These are phyloP conservation scores for Eutrema yunnanense DNA, from an alignment of 345 rosid species.

Conservation along the genomic window DNA sequence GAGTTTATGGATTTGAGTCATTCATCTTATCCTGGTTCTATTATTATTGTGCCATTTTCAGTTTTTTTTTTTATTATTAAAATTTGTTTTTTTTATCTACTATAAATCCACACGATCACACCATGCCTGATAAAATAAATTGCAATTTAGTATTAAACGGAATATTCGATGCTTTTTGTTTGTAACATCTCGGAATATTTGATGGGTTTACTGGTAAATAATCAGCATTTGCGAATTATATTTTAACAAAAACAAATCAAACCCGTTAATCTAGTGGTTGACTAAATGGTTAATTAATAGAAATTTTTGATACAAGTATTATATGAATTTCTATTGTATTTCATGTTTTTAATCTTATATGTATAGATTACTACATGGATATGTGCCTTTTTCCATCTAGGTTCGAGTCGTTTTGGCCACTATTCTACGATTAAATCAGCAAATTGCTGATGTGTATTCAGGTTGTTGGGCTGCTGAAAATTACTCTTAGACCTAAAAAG, in stretches of 20 bases:
- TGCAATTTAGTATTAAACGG: background rate
- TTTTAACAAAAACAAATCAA: no score
- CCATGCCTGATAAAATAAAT: background rate
- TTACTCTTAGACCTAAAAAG: no score
- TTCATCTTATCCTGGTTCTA: slow-evolving; percentile 2
- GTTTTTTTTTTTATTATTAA: background rate
- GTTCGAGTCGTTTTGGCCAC: no score
- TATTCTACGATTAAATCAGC: no score
- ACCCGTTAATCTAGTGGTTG: no score
- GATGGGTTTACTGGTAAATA: background rate
- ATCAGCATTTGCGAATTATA: background rate
- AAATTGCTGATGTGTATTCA: no score
- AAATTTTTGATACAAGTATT: no score
- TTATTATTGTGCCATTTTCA: background rate
- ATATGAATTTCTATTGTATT: background rate
- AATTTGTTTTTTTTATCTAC: background rate
- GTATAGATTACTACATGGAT: no score
- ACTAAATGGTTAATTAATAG: no score
- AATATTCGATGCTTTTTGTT: background rate
- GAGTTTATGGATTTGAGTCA: slow-evolving; percentile 8
- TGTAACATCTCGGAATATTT: background rate
- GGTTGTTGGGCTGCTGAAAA: no score
- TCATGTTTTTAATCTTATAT: background rate
- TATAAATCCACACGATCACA: background rate
- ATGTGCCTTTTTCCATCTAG: no score